These are phyloP conservation scores for Ceratonia siliqua DNA, from an alignment of 306 rosid species.

Conservation along the genomic window DNA sequence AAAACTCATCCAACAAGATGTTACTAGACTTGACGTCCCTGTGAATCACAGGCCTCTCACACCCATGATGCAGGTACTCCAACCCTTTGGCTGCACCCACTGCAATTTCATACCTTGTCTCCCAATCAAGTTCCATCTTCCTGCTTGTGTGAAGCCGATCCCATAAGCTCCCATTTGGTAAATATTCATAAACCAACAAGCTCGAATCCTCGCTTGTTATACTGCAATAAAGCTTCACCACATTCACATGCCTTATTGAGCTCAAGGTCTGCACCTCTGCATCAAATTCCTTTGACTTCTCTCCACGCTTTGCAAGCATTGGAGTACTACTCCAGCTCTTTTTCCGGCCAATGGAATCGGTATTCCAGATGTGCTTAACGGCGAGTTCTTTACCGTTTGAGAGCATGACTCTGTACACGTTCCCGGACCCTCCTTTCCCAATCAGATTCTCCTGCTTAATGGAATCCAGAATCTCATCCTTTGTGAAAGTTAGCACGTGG, in stretches of 20 bases:
- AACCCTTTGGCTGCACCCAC: conserved; percentile 91
- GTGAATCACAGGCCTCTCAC: conserved; percentile 78
- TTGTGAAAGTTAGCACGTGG: conserved; percentile 77
- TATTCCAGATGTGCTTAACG: conserved; percentile 90
- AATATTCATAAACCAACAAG: conserved; percentile 81
- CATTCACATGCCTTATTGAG: conserved; percentile 89
- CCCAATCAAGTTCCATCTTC: conserved; percentile 93
- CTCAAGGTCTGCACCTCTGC: conserved; percentile 84
- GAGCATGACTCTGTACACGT: conserved; percentile 69
- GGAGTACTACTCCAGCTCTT: conserved; percentile 52
- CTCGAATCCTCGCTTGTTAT: conserved; percentile 90
- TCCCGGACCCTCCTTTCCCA: conserved; percentile 92
- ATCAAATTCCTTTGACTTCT: conserved; percentile 63
- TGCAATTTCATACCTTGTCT: conserved; percentile 72
- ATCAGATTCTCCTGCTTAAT: conserved; percentile 79
- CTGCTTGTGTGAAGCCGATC: conserved; percentile 64
- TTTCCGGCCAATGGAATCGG: conserved; percentile 32
- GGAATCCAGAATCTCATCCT: conserved; percentile 86
- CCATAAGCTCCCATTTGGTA: conserved; percentile 92
- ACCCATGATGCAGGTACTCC: conserved; percentile 88
- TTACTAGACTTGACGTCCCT: conserved; percentile 93
- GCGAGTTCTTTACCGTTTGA: conserved; percentile 78
- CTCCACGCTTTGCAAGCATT: conserved; percentile 46
- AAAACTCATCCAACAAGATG: conserved; percentile 77
- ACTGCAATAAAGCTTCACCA: conserved; percentile 90